Conservation (phyloP, 805 yeast genomes). For the Kuraishia ogatae region DNA sequence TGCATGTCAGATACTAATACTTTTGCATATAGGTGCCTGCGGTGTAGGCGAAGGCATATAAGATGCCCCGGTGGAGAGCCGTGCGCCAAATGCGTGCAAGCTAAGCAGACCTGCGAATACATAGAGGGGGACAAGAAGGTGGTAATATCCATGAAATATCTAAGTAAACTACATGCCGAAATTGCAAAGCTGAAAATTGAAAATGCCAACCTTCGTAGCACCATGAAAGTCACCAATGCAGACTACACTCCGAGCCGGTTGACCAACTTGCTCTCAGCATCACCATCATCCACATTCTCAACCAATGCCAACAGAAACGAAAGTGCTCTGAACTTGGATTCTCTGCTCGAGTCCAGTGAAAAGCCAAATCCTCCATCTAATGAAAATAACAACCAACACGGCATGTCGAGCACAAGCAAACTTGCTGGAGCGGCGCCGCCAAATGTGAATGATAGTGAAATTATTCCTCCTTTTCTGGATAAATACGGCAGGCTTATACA, state of each 20-base stretch:
- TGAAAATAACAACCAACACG: not conserved
- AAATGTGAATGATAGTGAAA: slow-evolving; percentile 24
- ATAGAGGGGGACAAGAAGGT: slow-evolving; percentile 65
- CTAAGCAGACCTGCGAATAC: slow-evolving; percentile 57
- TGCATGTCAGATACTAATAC: not conserved
- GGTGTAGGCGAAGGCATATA: slow-evolving; percentile 66
- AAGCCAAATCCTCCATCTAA: not conserved
- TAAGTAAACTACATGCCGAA: slow-evolving; percentile 60
- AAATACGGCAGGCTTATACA: slow-evolving; percentile 64
- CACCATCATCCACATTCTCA: not conserved
- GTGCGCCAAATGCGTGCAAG: slow-evolving; percentile 51
- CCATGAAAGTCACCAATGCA: slow-evolving; percentile 16
- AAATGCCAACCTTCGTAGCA: slow-evolving; percentile 46
- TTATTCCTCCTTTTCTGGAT: slow-evolving; percentile 64
- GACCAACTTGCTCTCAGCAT: not conserved
- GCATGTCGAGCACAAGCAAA: not conserved
- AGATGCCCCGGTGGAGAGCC: slow-evolving; percentile 77
- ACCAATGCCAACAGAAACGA: not conserved
- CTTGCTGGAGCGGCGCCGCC: not conserved
- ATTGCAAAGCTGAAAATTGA: slow-evolving; percentile 57
- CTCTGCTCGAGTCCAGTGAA: not conserved
- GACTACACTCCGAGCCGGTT: not conserved
- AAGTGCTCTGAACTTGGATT: not conserved
- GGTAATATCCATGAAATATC: slow-evolving; percentile 63
- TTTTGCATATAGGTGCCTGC: slow-evolving; percentile 36